phyloP scores from a whole-genome alignment of 768 basidiomycete species.

The Ramaria sp. region DNA sequence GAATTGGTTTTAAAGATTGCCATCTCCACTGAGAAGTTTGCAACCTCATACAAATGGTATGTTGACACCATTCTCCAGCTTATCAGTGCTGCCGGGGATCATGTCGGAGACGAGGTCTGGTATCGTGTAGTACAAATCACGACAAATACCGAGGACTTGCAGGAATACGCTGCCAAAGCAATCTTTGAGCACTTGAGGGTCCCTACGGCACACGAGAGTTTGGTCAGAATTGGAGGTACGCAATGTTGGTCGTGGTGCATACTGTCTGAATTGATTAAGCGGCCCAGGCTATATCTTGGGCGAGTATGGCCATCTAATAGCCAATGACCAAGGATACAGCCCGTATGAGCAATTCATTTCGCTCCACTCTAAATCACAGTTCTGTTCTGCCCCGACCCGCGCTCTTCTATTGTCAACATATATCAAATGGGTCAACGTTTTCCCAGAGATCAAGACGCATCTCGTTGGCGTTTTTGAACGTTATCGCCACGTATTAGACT shows the following conservation, averaged over 20 bases:
- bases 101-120: constrained; percentile 99
- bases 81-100: constrained; percentile 94
- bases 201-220: constrained; percentile 80
- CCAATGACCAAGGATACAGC: constrained; percentile 88
- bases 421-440: constrained; percentile 99
- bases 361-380: constrained; percentile 90
- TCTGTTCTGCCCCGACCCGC: constrained; percentile 85
- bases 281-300: constrained; percentile 83
- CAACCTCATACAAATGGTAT: constrained; percentile 97
- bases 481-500: constrained; percentile 93
- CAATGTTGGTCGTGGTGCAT: not conserved
- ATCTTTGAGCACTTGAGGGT: constrained; percentile 82
- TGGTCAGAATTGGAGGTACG: constrained; percentile 93
- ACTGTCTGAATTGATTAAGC: not conserved
- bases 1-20: constrained; percentile 99
- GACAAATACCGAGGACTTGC: constrained; percentile 95
- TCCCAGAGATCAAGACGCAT: constrained; percentile 95
- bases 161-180: constrained; percentile 90
- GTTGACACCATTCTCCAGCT: constrained; percentile 95
- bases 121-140: constrained; percentile 98
- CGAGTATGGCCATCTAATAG: constrained; percentile 96
- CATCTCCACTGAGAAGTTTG: constrained; percentile 97
- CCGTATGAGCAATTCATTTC: constrained; percentile 91
- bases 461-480: constrained; percentile 92
- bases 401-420: constrained; percentile 93